Evolutionary conservation across 2,329 filamentous ascomycete genomes (phyloP).

Genomic region (Fusarium sp.): DNA sequence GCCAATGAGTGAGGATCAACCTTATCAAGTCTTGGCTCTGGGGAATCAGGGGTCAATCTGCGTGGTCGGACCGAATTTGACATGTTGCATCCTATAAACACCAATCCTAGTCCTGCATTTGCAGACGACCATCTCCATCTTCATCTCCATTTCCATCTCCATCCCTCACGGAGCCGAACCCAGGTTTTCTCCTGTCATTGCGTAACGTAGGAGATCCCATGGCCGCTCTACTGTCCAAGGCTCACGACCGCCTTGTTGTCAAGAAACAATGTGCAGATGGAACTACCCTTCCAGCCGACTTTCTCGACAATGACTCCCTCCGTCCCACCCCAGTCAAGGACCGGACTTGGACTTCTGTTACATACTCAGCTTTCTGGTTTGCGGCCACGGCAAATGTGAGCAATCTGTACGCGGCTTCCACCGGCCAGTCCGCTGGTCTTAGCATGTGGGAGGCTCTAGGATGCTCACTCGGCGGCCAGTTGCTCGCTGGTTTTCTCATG

Average conservation of each 20-base stretch:
- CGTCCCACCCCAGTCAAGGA: constrained; percentile 13
- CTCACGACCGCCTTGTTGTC: background rate
- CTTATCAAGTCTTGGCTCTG: constrained; percentile 3
- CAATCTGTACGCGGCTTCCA: constrained; percentile 1
- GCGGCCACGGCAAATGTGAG: constrained; percentile 11
- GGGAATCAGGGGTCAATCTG: background rate
- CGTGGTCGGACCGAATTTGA: background rate
- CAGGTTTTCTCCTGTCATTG: background rate
- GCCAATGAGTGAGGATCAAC: background rate
- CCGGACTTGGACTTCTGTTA: constrained; percentile 19
- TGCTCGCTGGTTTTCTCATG: constrained; percentile 17
- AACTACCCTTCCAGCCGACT: background rate
- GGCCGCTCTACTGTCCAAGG: background rate
- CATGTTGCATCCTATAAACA: background rate
- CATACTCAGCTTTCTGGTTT: constrained; percentile 21
- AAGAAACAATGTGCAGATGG: constrained; percentile 4
- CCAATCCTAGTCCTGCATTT: background rate
- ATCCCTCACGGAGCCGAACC: background rate
- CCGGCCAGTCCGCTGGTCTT: background rate
- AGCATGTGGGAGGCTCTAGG: constrained; percentile 20
- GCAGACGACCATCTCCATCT: no score
- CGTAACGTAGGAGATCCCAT: background rate
- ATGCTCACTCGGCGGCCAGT: constrained; percentile 14
- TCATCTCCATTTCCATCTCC: background rate
- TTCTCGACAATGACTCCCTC: constrained; percentile 27